phyloP scores from a whole-genome alignment of 1,139 yeast genomes.

The Kodamaea arcana region DNA sequence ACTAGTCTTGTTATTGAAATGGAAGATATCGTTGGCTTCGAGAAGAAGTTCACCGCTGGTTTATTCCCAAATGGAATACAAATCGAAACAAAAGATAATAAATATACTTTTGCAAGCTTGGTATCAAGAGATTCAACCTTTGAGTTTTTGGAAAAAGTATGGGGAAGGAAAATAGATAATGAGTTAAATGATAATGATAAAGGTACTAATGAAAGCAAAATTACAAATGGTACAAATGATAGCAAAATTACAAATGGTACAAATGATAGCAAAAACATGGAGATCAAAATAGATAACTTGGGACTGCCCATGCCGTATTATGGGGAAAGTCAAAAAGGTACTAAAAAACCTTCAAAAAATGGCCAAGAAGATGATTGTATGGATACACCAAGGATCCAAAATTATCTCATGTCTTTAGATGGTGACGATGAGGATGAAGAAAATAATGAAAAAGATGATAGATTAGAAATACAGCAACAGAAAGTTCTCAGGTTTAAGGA shows the following conservation, averaged over 20 bases:
- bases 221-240: conserved; percentile 9
- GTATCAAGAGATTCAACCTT: conserved; percentile 75
- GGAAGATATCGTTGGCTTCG: conserved; percentile 68
- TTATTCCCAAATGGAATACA: conserved; percentile 87
- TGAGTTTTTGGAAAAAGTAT: conserved; percentile 60
- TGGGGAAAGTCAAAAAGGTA: neutral
- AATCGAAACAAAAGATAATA: conserved; percentile 63
- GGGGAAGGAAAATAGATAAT: conserved; percentile 35
- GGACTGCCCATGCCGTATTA: conserved; percentile 3
- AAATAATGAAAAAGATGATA: conserved; percentile 5
- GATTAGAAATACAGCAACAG: conserved; percentile 8
- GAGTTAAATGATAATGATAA: conserved; percentile 3
- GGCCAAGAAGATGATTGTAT: neutral
- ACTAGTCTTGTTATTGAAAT: conserved; percentile 73
- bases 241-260: conserved; percentile 14
- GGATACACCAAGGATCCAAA: conserved; percentile 14
- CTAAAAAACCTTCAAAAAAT: neutral
- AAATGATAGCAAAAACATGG: neutral
- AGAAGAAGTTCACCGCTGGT: conserved; percentile 81
- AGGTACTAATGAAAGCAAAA: too few species aligned
- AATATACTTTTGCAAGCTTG: conserved; percentile 82
- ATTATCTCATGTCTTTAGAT: conserved; percentile 20
- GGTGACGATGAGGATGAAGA: conserved; percentile 12
- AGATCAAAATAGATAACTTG: conserved; percentile 8
- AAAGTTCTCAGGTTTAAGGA: conserved; percentile 25